Evolutionary conservation across 805 yeast genomes (phyloP).

Genomic region (Zygoascus ofunaensis): DNA sequence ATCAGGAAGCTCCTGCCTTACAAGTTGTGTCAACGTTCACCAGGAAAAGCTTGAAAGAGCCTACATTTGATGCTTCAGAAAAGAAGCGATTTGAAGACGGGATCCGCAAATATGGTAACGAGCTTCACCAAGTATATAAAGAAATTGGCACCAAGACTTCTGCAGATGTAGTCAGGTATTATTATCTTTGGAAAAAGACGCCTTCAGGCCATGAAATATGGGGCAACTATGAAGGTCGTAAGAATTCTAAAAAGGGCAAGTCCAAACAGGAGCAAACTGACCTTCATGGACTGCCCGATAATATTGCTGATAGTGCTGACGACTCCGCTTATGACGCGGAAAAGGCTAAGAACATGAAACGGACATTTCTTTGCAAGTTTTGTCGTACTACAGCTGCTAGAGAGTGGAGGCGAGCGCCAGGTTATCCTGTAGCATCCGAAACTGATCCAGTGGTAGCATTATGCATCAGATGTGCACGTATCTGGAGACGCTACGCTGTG

Average conservation of each 20-base stretch:
- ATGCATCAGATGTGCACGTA: conserved; percentile 76
- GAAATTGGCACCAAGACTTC: conserved; percentile 65
- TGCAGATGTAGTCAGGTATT: conserved; percentile 75
- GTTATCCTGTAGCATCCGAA: conserved; percentile 36
- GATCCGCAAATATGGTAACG: conserved; percentile 64
- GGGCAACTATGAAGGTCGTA: conserved; percentile 71
- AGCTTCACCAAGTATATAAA: conserved; percentile 61
- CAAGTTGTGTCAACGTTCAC: conserved; percentile 40
- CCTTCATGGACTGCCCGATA: conserved; percentile 34
- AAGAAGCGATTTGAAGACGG: conserved; percentile 62
- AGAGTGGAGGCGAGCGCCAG: conserved; percentile 68
- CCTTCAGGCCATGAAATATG: conserved; percentile 64
- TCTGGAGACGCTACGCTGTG: conserved; percentile 88
- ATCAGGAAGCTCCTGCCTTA: conserved; percentile 44
- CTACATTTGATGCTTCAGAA: conserved; percentile 61
- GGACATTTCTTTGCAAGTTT: conserved; percentile 55
- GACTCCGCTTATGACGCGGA: conserved; percentile 60
- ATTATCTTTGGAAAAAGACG: conserved; percentile 89
- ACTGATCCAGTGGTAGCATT: conserved; percentile 44
- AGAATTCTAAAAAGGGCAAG: conserved; percentile 21
- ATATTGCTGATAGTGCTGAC: conserved; percentile 55
- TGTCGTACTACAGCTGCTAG: conserved; percentile 50
- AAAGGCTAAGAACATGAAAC: conserved; percentile 35
- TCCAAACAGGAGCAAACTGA: conserved; percentile 6
- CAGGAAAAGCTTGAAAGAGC: conserved; percentile 59